Conservation (phyloP, 1,139 yeast genomes). For the Blastobotrys apis region DNA sequence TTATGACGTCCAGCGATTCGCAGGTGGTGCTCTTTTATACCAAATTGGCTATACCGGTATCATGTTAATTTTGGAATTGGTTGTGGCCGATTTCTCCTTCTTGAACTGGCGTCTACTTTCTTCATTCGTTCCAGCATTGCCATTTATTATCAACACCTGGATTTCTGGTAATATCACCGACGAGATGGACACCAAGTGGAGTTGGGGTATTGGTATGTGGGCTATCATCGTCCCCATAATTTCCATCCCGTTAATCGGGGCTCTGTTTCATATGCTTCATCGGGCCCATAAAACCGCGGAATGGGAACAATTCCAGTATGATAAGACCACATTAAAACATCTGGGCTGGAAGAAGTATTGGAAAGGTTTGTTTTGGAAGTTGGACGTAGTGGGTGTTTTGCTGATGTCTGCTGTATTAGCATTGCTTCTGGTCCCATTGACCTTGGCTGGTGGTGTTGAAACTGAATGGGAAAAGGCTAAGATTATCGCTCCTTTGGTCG, state of each 20-base stretch:
- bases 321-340: constrained; percentile 29
- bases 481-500: constrained; percentile 59
- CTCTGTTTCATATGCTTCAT: constrained; percentile 53
- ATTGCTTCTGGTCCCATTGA: constrained; percentile 46
- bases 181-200: constrained; percentile 45
- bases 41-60: constrained; percentile 69
- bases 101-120: constrained; percentile 66
- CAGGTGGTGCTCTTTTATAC: constrained; percentile 70
- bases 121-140: constrained; percentile 62
- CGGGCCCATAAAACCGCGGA: constrained; percentile 52
- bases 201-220: constrained; percentile 76
- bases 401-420: constrained; percentile 50
- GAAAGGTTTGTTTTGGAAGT: constrained; percentile 41
- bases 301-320: constrained; percentile 36
- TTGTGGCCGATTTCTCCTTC: constrained; percentile 61
- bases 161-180: constrained; percentile 55
- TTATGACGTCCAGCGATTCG: constrained; percentile 56
- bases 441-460: constrained; percentile 57
- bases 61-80: constrained; percentile 50
- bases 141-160: constrained; percentile 76
- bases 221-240: constrained; percentile 68
- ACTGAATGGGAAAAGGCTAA: constrained; percentile 52
- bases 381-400: constrained; percentile 53
- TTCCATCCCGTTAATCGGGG: constrained; percentile 52
- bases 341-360: constrained; percentile 28